These are phyloP conservation scores for Microdochium nivale DNA, from an alignment of 2,329 filamentous ascomycete species.

Conservation along the genomic window DNA sequence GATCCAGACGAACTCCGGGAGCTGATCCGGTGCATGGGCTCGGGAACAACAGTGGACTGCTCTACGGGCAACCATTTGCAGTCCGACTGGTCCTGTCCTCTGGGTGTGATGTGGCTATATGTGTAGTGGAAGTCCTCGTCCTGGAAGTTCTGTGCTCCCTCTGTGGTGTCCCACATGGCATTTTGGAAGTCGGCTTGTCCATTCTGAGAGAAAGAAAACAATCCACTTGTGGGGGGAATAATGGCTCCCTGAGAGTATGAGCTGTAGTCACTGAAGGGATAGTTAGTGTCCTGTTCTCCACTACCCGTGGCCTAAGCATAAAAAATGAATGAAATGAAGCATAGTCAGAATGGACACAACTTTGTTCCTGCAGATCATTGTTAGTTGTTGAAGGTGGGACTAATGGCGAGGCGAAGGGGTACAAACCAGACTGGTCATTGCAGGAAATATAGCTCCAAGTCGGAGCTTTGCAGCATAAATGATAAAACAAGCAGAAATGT, in stretches of 20 bases:
- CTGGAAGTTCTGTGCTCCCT: constrained; percentile 52
- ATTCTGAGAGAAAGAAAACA: constrained; percentile 52
- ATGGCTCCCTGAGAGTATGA: constrained; percentile 41
- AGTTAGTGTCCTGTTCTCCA: constrained; percentile 50
- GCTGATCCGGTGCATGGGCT: constrained; percentile 35
- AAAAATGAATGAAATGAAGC: constrained; percentile 21
- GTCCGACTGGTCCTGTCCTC: constrained; percentile 37
- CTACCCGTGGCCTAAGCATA: constrained; percentile 22
- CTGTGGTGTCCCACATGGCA: constrained; percentile 48
- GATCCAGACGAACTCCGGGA: constrained; percentile 35
- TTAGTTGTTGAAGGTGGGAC: constrained; percentile 20
- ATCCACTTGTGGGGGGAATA: constrained; percentile 37
- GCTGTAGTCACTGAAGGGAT: constrained; percentile 45
- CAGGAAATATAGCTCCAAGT: background rate
- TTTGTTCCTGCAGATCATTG: constrained; percentile 40
- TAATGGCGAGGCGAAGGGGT: constrained; percentile 4
- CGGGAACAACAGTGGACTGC: constrained; percentile 24
- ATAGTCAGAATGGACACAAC: constrained; percentile 38
- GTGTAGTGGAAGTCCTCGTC: constrained; percentile 47
- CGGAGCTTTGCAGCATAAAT: too few species aligned
- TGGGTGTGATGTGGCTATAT: constrained; percentile 46
- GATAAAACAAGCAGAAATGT: too few species aligned
- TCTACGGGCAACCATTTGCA: constrained; percentile 36
- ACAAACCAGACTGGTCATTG: constrained; percentile 27
- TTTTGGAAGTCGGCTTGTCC: constrained; percentile 48